Conservation (phyloP, 108 stramenopile species). For the Nitzschia sp. region DNA sequence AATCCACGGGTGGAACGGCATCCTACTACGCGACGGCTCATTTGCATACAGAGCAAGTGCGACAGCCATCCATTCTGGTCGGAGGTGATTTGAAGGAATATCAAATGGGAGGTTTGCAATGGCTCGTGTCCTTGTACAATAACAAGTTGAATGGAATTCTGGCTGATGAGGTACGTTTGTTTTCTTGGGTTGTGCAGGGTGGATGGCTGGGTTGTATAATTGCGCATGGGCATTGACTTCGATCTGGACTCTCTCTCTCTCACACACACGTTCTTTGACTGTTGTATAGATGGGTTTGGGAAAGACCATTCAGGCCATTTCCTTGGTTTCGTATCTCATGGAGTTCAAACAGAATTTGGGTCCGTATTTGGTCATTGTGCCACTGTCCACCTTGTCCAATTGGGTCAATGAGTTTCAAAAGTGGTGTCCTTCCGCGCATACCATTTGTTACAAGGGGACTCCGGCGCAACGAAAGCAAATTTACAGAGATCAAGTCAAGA, state of each 20-base stretch:
- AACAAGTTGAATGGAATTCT: slow-evolving; percentile 81
- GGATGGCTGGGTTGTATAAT: no score
- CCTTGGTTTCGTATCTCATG: slow-evolving; percentile 87
- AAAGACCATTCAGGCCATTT: slow-evolving; percentile 94
- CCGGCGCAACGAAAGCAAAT: slow-evolving; percentile 69
- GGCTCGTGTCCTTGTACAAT: slow-evolving; percentile 93
- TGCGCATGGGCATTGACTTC: neutral
- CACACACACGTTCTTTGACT: no score
- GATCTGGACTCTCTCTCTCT: slow-evolving; percentile 53
- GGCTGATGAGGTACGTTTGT: slow-evolving; percentile 62
- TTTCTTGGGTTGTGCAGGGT: neutral
- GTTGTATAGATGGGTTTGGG: slow-evolving; percentile 70
- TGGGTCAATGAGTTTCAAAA: slow-evolving; percentile 87
- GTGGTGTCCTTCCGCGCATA: slow-evolving; percentile 67
- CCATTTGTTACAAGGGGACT: slow-evolving; percentile 76
- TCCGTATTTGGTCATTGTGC: slow-evolving; percentile 90
- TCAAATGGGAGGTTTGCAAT: slow-evolving; percentile 94
- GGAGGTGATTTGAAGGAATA: slow-evolving; percentile 93
- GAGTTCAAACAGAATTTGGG: slow-evolving; percentile 76
- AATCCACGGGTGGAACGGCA: slow-evolving; percentile 40
- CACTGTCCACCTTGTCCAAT: slow-evolving; percentile 86
- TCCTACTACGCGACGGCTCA: slow-evolving; percentile 86
- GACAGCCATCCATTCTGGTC: slow-evolving; percentile 73
- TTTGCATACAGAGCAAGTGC: slow-evolving; percentile 70
- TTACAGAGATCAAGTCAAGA: slow-evolving; percentile 73